A percentile compares a stretch with the other conserved stretches of the same genome.
phyloP scores from a whole-genome alignment of 805 yeast species.

The Candida orba region DNA sequence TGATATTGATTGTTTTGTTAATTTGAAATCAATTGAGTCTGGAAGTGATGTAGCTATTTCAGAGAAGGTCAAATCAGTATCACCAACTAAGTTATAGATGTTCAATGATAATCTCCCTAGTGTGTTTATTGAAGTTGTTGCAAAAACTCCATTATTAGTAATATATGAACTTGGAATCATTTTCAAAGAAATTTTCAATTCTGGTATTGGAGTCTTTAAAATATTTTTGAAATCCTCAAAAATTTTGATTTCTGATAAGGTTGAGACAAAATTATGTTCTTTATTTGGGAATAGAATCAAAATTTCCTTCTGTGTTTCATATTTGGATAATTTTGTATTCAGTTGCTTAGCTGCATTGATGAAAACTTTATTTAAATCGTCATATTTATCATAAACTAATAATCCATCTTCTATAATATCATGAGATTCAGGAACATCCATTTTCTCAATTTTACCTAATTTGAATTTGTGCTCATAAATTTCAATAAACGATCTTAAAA shows the following conservation, averaged over 20 bases:
- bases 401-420: slow-evolving; percentile 7
- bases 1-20: slow-evolving; percentile 31
- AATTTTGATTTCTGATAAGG: slow-evolving; percentile 38
- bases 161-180: slow-evolving; percentile 36
- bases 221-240: slow-evolving; percentile 38
- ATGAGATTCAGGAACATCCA: slow-evolving; percentile 23
- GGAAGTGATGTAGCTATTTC: slow-evolving; percentile 36
- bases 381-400: slow-evolving; percentile 4
- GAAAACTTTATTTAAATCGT: slow-evolving; percentile 1
- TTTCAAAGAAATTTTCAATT: slow-evolving; percentile 23
- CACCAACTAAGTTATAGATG: slow-evolving; percentile 53
- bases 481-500: slow-evolving; percentile 35
- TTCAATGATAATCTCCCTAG: slow-evolving; percentile 41
- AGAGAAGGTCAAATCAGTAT: slow-evolving; percentile 27
- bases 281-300: slow-evolving; percentile 15
- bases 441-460: slow-evolving; percentile 34
- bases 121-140: slow-evolving; percentile 27
- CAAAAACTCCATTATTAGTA: slow-evolving; percentile 26
- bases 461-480: slow-evolving; percentile 38
- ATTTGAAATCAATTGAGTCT: slow-evolving; percentile 34
- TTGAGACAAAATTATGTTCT: slow-evolving; percentile 29
- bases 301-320: slow-evolving; percentile 9
- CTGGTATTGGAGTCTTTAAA: not conserved
- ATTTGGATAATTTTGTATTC: not conserved
- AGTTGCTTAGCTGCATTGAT: slow-evolving; percentile 1